phyloP scores from a whole-genome alignment of 345 rosid species.

The Hypericum perforatum region DNA sequence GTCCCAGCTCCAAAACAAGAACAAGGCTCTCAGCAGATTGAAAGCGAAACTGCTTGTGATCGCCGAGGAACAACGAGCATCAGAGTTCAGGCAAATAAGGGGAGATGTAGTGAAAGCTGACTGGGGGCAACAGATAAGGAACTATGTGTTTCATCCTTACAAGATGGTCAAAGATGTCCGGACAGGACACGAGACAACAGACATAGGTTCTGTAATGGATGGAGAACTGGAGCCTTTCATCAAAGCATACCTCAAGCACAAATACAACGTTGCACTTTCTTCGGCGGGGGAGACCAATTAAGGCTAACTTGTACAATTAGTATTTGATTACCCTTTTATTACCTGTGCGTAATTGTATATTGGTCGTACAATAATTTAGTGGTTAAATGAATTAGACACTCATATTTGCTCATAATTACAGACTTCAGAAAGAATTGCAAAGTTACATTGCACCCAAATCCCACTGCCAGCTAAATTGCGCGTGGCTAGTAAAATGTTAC shows the following conservation, averaged over 20 bases:
- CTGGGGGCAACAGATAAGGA: constrained; percentile 95
- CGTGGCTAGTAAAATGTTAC: no score
- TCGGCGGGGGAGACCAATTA: no score
- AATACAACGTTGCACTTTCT: constrained; percentile 32
- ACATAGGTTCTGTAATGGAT: constrained; percentile 81
- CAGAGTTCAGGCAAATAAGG: constrained; percentile 81
- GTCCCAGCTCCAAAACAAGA: constrained; percentile 78
- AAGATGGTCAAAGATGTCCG: constrained; percentile 90
- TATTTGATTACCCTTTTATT: no score
- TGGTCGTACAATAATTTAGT: no score
- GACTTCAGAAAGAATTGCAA: no score
- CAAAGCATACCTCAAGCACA: constrained; percentile 84
- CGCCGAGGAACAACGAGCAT: constrained; percentile 83
- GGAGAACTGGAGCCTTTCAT: constrained; percentile 83
- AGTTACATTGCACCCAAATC: no score
- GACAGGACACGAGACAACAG: constrained; percentile 69
- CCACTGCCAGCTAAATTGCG: no score
- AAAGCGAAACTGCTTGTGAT: constrained; percentile 85
- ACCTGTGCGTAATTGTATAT: no score
- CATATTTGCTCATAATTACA: no score
- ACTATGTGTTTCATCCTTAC: constrained; percentile 95
- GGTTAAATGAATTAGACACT: no score
- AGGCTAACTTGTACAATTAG: no score
- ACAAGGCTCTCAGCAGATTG: constrained; percentile 65
- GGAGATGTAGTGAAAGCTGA: constrained; percentile 95